Base-by-base conservation (phyloP, 1,284 basidiomycete species). In the Heliocybe sulcata region DNA sequence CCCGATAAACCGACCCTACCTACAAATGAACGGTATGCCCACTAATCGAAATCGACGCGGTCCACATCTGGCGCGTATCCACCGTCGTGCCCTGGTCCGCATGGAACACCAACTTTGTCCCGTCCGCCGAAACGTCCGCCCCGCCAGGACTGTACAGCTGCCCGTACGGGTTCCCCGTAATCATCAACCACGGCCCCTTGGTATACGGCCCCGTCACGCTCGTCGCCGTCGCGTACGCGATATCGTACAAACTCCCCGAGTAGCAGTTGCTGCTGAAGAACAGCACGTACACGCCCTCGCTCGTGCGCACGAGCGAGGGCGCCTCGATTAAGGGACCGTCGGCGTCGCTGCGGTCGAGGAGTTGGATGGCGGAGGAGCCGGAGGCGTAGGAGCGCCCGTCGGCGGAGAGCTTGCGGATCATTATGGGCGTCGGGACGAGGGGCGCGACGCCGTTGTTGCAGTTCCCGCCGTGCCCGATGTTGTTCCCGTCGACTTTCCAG, bases 261-360 rank as follows among this genome's bases (percentile, higher is more conserved):
- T 61, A 63, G 55, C 61, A 63, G 35, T 61, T 60, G 10, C 56
- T 58, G 22, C 54, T 57, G 57, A 61, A 63, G 42, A 59, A 61
- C 31, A 63, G 50, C 20, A 61, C 58, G 23, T 60, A 61, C 19
- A 54, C 56, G 23, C 33, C 23, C 16, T 49, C 16, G 14, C 3
- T 27, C 11, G 22, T 6, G 16, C 20, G 38, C 55, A 60, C 54
- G 16, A 63, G 55, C 35, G 42, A 56, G 10, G 62, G 62, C 4
- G 62, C 62, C 45, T 63, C 62, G 23, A 63, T 58, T 2, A 63
- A 56, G 12, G 62, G 62, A n/a, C 61, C 62, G 42, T 63, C 62
- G 11, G 10, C 49, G 22, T 51, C 47, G 26, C 51, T 55, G 6
- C 62, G 53, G 52, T 63, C 57, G 11, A 63, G 52, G 20, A 63